Base-by-base conservation (phyloP, 768 basidiomycete species). In the Tremella yokohamensis region DNA sequence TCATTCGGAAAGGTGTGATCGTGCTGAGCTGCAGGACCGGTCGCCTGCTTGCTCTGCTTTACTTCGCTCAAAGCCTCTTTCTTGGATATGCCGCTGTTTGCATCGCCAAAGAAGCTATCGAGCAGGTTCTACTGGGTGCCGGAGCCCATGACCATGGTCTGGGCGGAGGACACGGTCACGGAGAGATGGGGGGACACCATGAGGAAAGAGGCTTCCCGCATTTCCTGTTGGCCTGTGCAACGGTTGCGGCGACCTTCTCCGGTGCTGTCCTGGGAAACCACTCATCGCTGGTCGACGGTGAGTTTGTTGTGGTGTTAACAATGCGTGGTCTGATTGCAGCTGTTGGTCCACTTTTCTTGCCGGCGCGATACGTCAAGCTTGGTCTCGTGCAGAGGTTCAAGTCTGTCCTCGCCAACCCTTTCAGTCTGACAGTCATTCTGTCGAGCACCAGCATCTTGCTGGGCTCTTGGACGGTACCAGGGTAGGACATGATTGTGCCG, bases 31-130 rank as follows among this genome's bases (percentile, higher is more conserved):
- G 4, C 53, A 62, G 63, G 12, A 40, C 65, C 16, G 61, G 69
- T 15, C 67, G 79, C 9, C 57, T 76, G 45, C 52, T 72, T 13
- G 69, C 77, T 1, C 63, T 80, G 2, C 85, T 54, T 79, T 89
- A 74, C 52, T 99, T 98, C 67, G 85, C 90, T 0, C 94, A 97
- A 69, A 84, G 85, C 9, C 88, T 99, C 12, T 98, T 96, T 76
- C 80, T 99, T 56, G 85, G 94, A 80, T 99, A 98, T 73, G 84
- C 91, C 0, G 85, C 90, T 0, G 87, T 97, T 1, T 99, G 98
- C 78, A 87, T 98, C 16, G 92, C 90, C 69, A 98, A 99, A 72
- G 96, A 99, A 81, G 88, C 92, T 0, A 81, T 98, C 3, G 94
- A 99, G 77, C 92, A 94, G 77, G 76, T 96, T 40, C 74, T 99